Evolutionary conservation across 1,139 yeast species (phyloP), one percentile per base, ranked within the genome.

Genomic region (Protomyces arabidopsidicola): DNA sequence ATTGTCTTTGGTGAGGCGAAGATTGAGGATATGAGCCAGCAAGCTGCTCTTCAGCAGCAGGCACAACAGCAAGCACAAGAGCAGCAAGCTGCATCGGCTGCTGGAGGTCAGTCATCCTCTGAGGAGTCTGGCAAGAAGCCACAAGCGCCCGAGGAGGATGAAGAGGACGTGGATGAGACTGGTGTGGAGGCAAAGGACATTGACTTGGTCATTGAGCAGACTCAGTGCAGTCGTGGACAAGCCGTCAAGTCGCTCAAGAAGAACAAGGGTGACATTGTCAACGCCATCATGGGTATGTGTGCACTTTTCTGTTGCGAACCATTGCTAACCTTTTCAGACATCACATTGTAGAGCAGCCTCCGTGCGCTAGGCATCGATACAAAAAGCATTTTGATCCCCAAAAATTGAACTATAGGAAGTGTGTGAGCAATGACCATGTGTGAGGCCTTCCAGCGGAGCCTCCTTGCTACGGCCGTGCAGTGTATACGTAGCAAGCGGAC

Each of bases 1-100:
- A 86, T 93, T 73, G 97, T 93, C 70, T 91, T 93, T 74, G 98
- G 98, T 79, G 98, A 91, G 81, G 96, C 97, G 76, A 89, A 90
- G 84, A 88, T 89, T 71, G 97, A 90, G 77, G 95, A 90, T 81
- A 79, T 88, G 79, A 85, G 86, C 81, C 85, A 87, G 79, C 80
- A 81, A 72, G 86, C 86, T 69, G 78, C 75, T 69, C 68, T 70
- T 55, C 66, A 67, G 38, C 65, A 70, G 51, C 66, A 67, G 61
- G 75, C 74, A 58, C 71, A 72, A 68, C 65, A 64, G 52, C 66
- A 66, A 48, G 69, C 71, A 42, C 71, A 70, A 51, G 70, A 70
- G 63, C 72, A 69, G 53, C 67, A 59, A 35, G 64, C 65, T 50
- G 66, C 66, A 45, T 67, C 66, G 48, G 70, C 70, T 52, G 82